A percentile compares a stretch with the other conserved stretches of the same genome.
Conservation (phyloP, 306 rosid genomes). For the Cucurbita maxima region DNA sequence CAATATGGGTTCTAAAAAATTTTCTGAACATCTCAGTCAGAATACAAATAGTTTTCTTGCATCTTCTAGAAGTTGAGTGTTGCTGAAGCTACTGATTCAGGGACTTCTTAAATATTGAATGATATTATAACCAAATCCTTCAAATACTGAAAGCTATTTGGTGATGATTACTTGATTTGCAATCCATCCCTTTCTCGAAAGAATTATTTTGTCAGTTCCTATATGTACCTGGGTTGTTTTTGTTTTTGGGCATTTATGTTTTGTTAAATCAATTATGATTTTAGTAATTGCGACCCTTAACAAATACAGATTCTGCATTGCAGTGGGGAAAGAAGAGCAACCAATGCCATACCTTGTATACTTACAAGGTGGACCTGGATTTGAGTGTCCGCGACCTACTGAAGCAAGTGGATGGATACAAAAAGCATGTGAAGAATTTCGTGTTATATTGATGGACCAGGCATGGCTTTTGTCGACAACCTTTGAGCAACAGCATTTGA, state of each 20-base stretch:
- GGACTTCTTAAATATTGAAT: background rate
- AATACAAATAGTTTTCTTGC: background rate
- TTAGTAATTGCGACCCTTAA: conserved; percentile 3
- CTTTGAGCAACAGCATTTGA: background rate
- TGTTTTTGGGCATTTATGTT: background rate
- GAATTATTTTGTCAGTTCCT: background rate
- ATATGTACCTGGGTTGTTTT: background rate
- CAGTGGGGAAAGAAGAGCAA: conserved; percentile 81
- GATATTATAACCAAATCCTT: background rate
- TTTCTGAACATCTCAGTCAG: background rate
- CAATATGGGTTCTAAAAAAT: background rate
- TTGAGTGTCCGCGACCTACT: conserved; percentile 64
- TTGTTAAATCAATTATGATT: background rate
- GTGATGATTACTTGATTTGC: background rate
- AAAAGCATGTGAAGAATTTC: conserved; percentile 75
- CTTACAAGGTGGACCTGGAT: conserved; percentile 98
- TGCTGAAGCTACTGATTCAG: background rate
- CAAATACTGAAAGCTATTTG: background rate
- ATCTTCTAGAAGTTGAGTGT: background rate
- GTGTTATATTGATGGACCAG: conserved; percentile 88
- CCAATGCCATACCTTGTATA: conserved; percentile 56
- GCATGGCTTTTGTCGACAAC: conserved; percentile 28
- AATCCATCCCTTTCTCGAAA: background rate
- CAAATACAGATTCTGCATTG: conserved; percentile 9
- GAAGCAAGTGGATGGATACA: conserved; percentile 83